Evolutionary conservation across 768 basidiomycete genomes (phyloP).

Genomic region (Lepiota subincarnata): DNA sequence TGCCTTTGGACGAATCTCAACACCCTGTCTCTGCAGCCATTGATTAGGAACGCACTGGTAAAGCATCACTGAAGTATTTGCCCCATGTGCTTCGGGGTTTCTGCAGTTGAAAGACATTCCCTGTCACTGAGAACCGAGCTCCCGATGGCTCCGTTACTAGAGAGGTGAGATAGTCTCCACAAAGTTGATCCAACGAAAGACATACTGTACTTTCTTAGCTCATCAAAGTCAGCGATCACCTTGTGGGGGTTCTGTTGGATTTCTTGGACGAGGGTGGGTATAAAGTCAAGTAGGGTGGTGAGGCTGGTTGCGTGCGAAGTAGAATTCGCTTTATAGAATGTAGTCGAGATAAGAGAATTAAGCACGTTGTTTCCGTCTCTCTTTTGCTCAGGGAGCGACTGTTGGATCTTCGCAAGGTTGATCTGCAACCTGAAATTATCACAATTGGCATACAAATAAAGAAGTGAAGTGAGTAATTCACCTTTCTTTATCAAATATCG

Average conservation of each 20-base stretch:
- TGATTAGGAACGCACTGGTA: slow-evolving; percentile 45
- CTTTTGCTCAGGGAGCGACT: slow-evolving; percentile 88
- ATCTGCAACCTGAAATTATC: slow-evolving; percentile 62
- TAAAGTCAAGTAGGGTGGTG: slow-evolving; percentile 71
- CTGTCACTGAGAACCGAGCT: slow-evolving; percentile 87
- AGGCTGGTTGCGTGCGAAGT: slow-evolving; percentile 66
- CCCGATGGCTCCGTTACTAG: slow-evolving; percentile 80
- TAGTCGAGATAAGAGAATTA: slow-evolving; percentile 60
- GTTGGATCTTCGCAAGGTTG: slow-evolving; percentile 81
- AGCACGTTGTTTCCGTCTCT: slow-evolving; percentile 82
- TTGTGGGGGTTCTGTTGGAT: slow-evolving; percentile 69
- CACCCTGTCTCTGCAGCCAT: not conserved
- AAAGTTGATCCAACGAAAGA: slow-evolving; percentile 8
- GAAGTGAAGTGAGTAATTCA: slow-evolving; percentile 18
- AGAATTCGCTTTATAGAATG: slow-evolving; percentile 66
- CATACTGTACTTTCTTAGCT: slow-evolving; percentile 66
- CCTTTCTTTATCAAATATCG: slow-evolving; percentile 79
- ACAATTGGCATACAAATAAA: not conserved
- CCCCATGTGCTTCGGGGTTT: slow-evolving; percentile 74
- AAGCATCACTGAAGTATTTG: slow-evolving; percentile 57
- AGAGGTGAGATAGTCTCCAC: not conserved
- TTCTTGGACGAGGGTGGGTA: slow-evolving; percentile 67
- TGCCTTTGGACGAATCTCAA: slow-evolving; percentile 29
- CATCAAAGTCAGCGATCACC: slow-evolving; percentile 72
- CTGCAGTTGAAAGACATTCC: slow-evolving; percentile 67